Evolutionary conservation across 2,329 filamentous ascomycete species (phyloP).

Genomic region (Fusarium camptoceras): DNA sequence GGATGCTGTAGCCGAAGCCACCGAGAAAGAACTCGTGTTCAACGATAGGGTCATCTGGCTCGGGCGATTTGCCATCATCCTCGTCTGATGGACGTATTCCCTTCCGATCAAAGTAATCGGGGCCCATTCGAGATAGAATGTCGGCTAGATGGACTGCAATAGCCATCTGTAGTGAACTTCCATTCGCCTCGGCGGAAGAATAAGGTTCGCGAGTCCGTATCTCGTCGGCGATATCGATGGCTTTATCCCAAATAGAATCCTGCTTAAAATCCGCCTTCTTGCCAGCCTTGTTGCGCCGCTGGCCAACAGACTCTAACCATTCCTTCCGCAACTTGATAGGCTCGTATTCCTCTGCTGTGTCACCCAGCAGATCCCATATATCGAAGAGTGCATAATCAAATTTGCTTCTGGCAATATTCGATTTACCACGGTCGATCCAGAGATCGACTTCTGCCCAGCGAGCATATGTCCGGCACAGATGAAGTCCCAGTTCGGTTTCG

Average conservation of each 20-base stretch:
- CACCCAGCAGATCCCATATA: background rate
- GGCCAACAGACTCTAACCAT: background rate
- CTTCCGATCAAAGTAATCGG: background rate
- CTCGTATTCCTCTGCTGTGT: background rate
- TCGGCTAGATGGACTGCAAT: background rate
- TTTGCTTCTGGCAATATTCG: background rate
- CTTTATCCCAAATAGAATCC: background rate
- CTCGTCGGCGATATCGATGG: background rate
- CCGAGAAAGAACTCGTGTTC: background rate
- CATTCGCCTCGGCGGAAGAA: background rate
- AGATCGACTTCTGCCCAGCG: background rate
- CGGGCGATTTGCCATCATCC: background rate
- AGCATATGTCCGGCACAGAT: background rate
- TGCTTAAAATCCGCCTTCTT: accelerated
- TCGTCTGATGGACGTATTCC: background rate
- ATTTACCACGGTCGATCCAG: background rate
- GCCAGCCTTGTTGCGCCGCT: background rate
- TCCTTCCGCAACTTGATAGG: background rate
- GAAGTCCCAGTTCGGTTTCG: background rate
- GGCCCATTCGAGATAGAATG: background rate
- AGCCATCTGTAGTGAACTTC: background rate
- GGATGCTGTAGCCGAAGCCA: background rate
- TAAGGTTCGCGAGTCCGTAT: background rate
- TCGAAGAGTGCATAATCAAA: background rate
- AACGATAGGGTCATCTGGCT: background rate